Percentiles rank a stretch among this genome's conserved stretches.
These are phyloP conservation scores for Phytophthora kernoviae DNA, from an alignment of 352 stramenopile species.

Conservation along the genomic window DNA sequence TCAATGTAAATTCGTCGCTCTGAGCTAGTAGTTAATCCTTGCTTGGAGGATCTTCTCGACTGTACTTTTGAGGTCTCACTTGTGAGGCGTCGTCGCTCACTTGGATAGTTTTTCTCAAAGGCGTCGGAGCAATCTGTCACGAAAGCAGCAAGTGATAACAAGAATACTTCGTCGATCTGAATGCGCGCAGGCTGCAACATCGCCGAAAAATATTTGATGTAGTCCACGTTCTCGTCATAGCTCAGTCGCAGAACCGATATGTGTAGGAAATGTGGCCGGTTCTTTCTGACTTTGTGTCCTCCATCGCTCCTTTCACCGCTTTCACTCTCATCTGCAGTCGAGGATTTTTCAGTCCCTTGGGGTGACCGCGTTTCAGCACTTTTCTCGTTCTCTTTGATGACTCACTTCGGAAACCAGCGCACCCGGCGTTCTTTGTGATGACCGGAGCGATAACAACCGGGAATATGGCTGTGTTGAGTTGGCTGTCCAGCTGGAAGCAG, in stretches of 20 bases:
- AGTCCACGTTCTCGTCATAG: constrained; percentile 86
- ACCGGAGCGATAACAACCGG: constrained; percentile 83
- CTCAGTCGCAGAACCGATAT: constrained; percentile 77
- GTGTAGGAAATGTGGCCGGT: constrained; percentile 65
- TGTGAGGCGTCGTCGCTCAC: constrained; percentile 23
- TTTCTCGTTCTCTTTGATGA: constrained; percentile 31
- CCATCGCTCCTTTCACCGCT: constrained; percentile 19
- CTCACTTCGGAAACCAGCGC: constrained; percentile 28
- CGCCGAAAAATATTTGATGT: constrained; percentile 86
- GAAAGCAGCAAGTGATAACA: constrained; percentile 30
- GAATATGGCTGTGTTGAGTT: constrained; percentile 74
- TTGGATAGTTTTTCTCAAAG: constrained; percentile 28
- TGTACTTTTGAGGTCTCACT: constrained; percentile 29
- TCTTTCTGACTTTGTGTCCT: constrained; percentile 17
- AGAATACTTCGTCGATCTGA: constrained; percentile 40
- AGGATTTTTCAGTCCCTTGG: constrained; percentile 19
- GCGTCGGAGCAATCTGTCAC: constrained; percentile 23
- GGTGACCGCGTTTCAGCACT: constrained; percentile 27
- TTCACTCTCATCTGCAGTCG: constrained; percentile 14
- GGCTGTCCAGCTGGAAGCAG: constrained; percentile 86
- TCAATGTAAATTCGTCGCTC: constrained; percentile 87
- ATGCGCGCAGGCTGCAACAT: constrained; percentile 72
- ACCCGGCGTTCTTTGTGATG: constrained; percentile 41
- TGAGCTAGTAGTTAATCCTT: constrained; percentile 31
- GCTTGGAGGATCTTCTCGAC: constrained; percentile 14